Base-by-base conservation (phyloP, 2,329 filamentous ascomycete genomes). In the Madurella fahalii region DNA sequence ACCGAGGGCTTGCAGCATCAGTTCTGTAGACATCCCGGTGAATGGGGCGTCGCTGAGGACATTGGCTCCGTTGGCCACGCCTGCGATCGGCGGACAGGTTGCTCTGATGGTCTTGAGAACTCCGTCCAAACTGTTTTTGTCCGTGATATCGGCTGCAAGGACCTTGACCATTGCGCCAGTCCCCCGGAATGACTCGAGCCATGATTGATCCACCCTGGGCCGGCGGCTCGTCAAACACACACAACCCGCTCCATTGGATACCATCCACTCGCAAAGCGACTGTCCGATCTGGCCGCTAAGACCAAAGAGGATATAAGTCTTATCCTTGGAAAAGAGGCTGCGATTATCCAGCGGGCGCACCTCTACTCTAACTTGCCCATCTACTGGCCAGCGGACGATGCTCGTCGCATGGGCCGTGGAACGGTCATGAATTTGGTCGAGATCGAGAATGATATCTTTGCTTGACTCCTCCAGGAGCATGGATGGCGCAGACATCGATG, bases 261-360 rank as follows among this genome's bases (percentile, higher is more conserved):
- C 64, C 73, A 76, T 75, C 70, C 68, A 77, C 34, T 66, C 47
- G 41, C 65, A 69, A 0, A 76, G 62, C 0, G 74, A 71, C 12
- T 64, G 65, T 1, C 74, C 74, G 1, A 75, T 34, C 1, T 63
- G 58, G 0, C 71, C 66, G 1, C 67, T 64, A 4, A 72, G 56
- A 1, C 69, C 69, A 13, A 69, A 58, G 4, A 73, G 59, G 12
- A 66, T 53, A 54, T 74, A 71, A 0, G 70, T 71, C 47, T 63
- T 63, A 44, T 68, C 58, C 1, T 40, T 30, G 3, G 42, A 44
- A 50, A 71, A 68, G 20, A 25, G 25, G 25, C 15, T 2, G 42
- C 16, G 20, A 16, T 44, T 20, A 44, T 25, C 25, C 25, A 25
- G 25, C 25, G 25, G 25, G 25, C 25, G 25, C 25, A 25, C 25